Base-by-base conservation (phyloP, 306 rosid genomes). In the Luffa acutangula region DNA sequence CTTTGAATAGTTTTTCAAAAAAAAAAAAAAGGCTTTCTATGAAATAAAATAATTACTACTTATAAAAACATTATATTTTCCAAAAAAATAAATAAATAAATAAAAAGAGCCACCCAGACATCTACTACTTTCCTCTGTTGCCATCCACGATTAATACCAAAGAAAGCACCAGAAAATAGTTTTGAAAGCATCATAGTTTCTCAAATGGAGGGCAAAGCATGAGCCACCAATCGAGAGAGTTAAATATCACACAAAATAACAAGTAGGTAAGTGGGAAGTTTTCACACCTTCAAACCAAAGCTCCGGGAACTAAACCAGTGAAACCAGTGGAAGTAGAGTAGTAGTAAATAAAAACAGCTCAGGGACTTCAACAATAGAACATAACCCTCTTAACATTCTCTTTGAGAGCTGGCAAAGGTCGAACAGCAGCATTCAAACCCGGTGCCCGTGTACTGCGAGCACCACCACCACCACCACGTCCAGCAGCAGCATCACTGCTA, bases 381-480 rank as follows among this genome's bases (percentile, higher is more conserved):
- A 96, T 96, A 3, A 96, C 99, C 79, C 87, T 89, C 88, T 96
- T 96, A 0, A 96, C 97, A 79, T 93, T 96, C 41, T 91, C 99
- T 67, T 91, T 93, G 0, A 96, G 86, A 0, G 99, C 92, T 6
- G 98, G 99, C 13, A 96, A 80, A 6, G 99, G 98, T 49, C 99
- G 87, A 41, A 96, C 99, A 0, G 94, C 94, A 14, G 97, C 93
- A 80, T 14, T 87, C 3, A 81, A 60, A 73, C 93, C 89, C 0
- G 96, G 89, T 15, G 88, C 82, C 0, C 97, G 90, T 9, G 93
- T 90, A 59, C 93, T 81, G 1, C 97, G 90, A 5, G 60, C 77
- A 52, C 82, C 88, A 17, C 86, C 87, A 78, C 77, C 73, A 54
- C 84, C 87, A 4, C 91, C 94, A 0, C 97, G 93, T 34, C 93